Evolutionary conservation across 2,329 filamentous ascomycete species (phyloP).

Genomic region (Fusarium nisikadoi): DNA sequence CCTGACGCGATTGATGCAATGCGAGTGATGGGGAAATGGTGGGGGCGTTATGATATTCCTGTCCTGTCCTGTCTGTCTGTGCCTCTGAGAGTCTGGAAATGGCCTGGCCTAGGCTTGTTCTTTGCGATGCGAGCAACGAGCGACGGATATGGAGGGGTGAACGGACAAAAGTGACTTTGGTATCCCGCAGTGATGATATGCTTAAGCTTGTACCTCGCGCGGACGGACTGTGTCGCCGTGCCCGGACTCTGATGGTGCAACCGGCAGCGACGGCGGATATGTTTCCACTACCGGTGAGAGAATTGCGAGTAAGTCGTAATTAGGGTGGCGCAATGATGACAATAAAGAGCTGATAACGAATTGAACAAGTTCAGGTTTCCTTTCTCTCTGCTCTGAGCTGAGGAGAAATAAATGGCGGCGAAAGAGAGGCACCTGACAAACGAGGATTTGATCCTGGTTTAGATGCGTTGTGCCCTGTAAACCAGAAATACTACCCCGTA

Average conservation of each 20-base stretch:
- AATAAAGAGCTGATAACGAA: neutral
- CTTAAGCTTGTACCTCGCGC: constrained; percentile 29
- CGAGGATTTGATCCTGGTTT: constrained; percentile 14
- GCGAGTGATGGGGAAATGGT: constrained; percentile 29
- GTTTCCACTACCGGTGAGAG: constrained; percentile 16
- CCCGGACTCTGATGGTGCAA: constrained; percentile 27
- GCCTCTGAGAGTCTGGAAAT: neutral
- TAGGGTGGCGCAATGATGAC: constrained; percentile 10
- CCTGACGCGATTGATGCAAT: constrained; percentile 21
- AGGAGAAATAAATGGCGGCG: constrained; percentile 4
- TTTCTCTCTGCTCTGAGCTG: neutral
- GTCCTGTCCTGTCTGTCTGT: constrained; percentile 1
- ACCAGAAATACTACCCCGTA: constrained; percentile 23
- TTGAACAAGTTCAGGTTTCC: constrained; percentile 1
- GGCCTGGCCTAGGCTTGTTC: constrained; percentile 6
- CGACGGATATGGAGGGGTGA: constrained; percentile 23
- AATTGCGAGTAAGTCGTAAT: neutral
- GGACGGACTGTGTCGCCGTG: constrained; percentile 20
- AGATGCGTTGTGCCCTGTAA: neutral
- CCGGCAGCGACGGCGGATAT: constrained; percentile 18
- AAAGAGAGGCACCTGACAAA: constrained; percentile 19
- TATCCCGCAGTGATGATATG: neutral
- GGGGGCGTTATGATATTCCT: constrained; percentile 10
- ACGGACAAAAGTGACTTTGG: constrained; percentile 25
- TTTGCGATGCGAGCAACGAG: constrained; percentile 20